Percentiles rank a stretch among this genome's conserved stretches.
Conservation (phyloP, 352 stramenopile species). For the Globisporangium uncinulatum region DNA sequence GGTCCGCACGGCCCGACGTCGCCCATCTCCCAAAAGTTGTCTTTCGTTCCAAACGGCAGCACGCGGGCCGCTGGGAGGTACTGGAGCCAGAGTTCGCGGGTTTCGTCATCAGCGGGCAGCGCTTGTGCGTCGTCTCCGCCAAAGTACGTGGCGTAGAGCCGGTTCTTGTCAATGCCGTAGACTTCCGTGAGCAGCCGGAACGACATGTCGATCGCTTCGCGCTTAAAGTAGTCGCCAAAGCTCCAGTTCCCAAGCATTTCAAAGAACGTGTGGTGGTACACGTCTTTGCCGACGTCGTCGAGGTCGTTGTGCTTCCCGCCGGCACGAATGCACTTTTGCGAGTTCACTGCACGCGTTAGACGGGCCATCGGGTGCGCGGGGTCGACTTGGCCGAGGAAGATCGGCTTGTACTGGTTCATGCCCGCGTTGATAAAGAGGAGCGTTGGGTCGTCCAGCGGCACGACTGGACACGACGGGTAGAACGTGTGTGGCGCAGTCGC, state of each 20-base stretch:
- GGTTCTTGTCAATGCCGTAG: conserved; percentile 90
- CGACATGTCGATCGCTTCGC: conserved; percentile 95
- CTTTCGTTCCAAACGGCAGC: conserved; percentile 93
- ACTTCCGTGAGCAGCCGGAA: conserved; percentile 96
- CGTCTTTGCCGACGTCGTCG: conserved; percentile 98
- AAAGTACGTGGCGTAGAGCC: conserved; percentile 99
- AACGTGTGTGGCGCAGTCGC: conserved; percentile 86
- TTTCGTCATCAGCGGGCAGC: conserved; percentile 89
- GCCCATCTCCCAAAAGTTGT: conserved; percentile 99
- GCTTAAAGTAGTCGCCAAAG: conserved; percentile 99
- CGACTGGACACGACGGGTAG: conserved; percentile 94
- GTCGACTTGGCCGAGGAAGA: conserved; percentile 98
- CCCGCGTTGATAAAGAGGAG: conserved; percentile 99
- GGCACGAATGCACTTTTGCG: conserved; percentile 99
- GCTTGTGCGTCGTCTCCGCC: conserved; percentile 88
- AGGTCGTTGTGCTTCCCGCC: conserved; percentile 99
- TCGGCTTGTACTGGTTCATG: conserved; percentile 99
- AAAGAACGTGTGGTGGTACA: conserved; percentile 99
- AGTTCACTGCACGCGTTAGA: conserved; percentile 93
- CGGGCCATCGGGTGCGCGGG: conserved; percentile 90
- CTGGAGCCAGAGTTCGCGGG: conserved; percentile 86
- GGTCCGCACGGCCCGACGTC: conserved; percentile 98
- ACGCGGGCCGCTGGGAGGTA: conserved; percentile 87
- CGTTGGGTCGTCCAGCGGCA: conserved; percentile 97
- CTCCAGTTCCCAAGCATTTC: conserved; percentile 99